Conservation (phyloP, 2,329 filamentous ascomycete genomes). For the Ophiostoma montium region DNA sequence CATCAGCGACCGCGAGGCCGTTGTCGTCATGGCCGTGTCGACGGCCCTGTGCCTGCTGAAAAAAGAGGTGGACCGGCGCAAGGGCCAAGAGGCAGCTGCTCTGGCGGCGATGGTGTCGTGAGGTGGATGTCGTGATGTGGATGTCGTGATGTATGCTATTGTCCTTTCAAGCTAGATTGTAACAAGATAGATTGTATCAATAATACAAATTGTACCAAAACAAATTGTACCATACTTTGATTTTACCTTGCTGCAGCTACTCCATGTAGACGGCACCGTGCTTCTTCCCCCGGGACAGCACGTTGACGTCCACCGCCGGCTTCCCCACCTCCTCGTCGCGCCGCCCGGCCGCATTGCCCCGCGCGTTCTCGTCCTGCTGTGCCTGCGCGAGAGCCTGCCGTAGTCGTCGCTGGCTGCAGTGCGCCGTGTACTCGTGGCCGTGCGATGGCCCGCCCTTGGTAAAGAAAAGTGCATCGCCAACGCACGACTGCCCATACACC, state of each 20-base stretch:
- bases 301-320: slow-evolving; percentile 16
- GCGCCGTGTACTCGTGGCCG: slow-evolving; percentile 29
- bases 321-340: slow-evolving; percentile 1
- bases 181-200: neutral
- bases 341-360: neutral
- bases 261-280: slow-evolving; percentile 16
- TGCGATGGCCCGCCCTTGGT: slow-evolving; percentile 19
- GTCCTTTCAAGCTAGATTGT: no score
- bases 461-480: slow-evolving; percentile 29
- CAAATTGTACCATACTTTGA: neutral
- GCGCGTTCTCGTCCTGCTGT: neutral
- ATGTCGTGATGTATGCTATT: no score
- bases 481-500: slow-evolving; percentile 33
- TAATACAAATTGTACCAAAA: no score
- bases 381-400: slow-evolving; percentile 18
- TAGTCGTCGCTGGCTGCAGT: slow-evolving; percentile 25
- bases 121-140: no score
- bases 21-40: slow-evolving; percentile 36
- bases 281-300: slow-evolving; percentile 18
- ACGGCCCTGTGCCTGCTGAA: slow-evolving; percentile 49
- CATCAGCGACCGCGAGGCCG: slow-evolving; percentile 22
- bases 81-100: slow-evolving; percentile 34
- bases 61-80: slow-evolving; percentile 47
- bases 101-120: neutral
- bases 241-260: neutral